Base-by-base conservation (phyloP, 2,329 filamentous ascomycete species). In the Orbilia ellipsospora region DNA sequence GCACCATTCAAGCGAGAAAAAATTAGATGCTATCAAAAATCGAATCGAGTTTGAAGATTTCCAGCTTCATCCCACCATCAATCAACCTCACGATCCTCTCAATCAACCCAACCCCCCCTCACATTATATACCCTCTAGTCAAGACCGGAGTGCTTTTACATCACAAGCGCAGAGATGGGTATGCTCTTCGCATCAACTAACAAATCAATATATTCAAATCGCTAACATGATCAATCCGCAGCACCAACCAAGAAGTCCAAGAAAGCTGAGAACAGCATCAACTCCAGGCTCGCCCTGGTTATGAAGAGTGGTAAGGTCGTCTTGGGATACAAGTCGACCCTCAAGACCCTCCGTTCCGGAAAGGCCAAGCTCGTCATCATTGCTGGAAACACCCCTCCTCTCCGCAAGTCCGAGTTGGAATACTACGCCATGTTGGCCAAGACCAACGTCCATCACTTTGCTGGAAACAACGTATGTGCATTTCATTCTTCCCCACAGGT, bases 321-420 rank as follows among this genome's bases (percentile, higher is more conserved):
- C 79, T 88, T 96, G 80, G 93, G 93, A 82, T 94, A 94, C 89
- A 94, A 94, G 86, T 92, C 89, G 78, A 94, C 88, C 83, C 88
- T 95, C 83, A 96, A 98, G 91, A 87, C 88, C 81, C 91, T 98
- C 81, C 92, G 94, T 82, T 91, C 90, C 81, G 94, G 94, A 85
- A 98, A 97, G 90, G 95, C 95, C 85, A 98, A 98, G 92, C 90
- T 97, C 80, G 92, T 98, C 84, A 93, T 96, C 86, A 96, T 96
- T 79, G 88, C 79, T 23, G 78, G 92, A 86, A 98, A 99, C 89
- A 97, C 94, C 80, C 94, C 94, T 83, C 95, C 95, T 85, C 92
- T 99, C 82, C 90, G 94, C 85, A 99, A 98, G 91, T 92, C 89
- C 82, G 94, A 98, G 88, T 90, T 97, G 78, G 94, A 97, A 88